Conservation (phyloP, 306 rosid genomes). For the Medicago lupulina region DNA sequence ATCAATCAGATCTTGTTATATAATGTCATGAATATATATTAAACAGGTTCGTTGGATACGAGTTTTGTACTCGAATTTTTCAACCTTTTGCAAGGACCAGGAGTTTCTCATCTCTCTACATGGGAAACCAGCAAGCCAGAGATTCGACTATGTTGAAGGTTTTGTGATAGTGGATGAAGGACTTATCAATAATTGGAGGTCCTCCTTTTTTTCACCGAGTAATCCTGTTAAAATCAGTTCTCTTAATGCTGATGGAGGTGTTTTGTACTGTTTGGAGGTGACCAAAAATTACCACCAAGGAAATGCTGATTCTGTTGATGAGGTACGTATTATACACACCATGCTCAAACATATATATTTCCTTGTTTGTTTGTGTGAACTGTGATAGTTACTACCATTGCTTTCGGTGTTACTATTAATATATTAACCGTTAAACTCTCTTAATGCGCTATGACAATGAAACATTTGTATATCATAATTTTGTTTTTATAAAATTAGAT, state of each 20-base stretch:
- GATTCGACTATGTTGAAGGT: slow-evolving; percentile 93
- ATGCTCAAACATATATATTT: background rate
- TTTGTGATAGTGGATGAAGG: slow-evolving; percentile 95
- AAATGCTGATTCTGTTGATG: slow-evolving; percentile 58
- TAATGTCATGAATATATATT: background rate
- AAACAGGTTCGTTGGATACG: slow-evolving; percentile 92
- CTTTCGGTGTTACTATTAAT: background rate
- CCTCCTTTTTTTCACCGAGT: slow-evolving; percentile 83
- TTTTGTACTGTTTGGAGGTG: slow-evolving; percentile 92
- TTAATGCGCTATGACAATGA: no score
- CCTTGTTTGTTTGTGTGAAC: background rate
- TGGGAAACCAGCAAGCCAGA: slow-evolving; percentile 56
- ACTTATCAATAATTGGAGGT: slow-evolving; percentile 91
- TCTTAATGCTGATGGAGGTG: slow-evolving; percentile 69
- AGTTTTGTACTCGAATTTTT: slow-evolving; percentile 81
- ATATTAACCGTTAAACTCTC: background rate
- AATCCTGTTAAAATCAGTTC: slow-evolving; percentile 86
- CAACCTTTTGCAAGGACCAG: slow-evolving; percentile 73
- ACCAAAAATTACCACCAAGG: slow-evolving; percentile 76
- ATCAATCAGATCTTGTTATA: no score
- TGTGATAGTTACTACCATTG: background rate
- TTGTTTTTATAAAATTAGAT: no score
- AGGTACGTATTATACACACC: slow-evolving; percentile 52
- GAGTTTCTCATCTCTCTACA: slow-evolving; percentile 87
- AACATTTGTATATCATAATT: no score